These are phyloP conservation scores for Pseudonitzschia delicatissima DNA, from an alignment of 108 stramenopile genomes.

Conservation along the genomic window DNA sequence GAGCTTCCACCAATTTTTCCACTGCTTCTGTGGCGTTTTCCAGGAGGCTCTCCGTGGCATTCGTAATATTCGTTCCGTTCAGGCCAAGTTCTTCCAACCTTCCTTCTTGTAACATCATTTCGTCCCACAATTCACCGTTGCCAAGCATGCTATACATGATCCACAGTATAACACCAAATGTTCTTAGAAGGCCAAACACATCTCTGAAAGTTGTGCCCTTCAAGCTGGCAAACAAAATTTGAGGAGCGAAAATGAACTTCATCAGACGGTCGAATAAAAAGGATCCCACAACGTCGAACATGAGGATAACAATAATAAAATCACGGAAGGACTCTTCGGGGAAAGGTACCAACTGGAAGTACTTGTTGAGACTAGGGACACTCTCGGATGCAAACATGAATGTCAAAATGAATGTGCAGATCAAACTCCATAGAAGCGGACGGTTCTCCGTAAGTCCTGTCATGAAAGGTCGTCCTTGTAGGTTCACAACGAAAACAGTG, in stretches of 20 bases:
- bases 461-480: slow-evolving; percentile 99
- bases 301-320: slow-evolving; percentile 78
- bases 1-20: slow-evolving; percentile 13
- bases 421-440: slow-evolving; percentile 89
- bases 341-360: slow-evolving; percentile 96
- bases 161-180: slow-evolving; percentile 72
- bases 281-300: slow-evolving; percentile 72
- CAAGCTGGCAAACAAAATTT: slow-evolving; percentile 88
- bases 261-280: slow-evolving; percentile 91
- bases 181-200: slow-evolving; percentile 59
- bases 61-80: slow-evolving; percentile 32
- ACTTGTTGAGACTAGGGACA: slow-evolving; percentile 91
- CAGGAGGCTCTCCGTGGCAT: slow-evolving; percentile 16
- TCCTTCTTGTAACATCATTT: slow-evolving; percentile 73
- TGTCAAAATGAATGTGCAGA: slow-evolving; percentile 85
- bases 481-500: slow-evolving; percentile 96
- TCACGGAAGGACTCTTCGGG: slow-evolving; percentile 91
- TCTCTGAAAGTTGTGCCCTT: slow-evolving; percentile 88
- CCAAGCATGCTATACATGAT: slow-evolving; percentile 83
- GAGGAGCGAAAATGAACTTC: slow-evolving; percentile 89
- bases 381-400: slow-evolving; percentile 91
- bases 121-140: slow-evolving; percentile 76
- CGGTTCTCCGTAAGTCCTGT: slow-evolving; percentile 94
- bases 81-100: slow-evolving; percentile 45
- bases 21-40: not conserved